phyloP scores from a whole-genome alignment of 192 early-diverging fungal genomes.

The Umbelopsis vinacea region DNA sequence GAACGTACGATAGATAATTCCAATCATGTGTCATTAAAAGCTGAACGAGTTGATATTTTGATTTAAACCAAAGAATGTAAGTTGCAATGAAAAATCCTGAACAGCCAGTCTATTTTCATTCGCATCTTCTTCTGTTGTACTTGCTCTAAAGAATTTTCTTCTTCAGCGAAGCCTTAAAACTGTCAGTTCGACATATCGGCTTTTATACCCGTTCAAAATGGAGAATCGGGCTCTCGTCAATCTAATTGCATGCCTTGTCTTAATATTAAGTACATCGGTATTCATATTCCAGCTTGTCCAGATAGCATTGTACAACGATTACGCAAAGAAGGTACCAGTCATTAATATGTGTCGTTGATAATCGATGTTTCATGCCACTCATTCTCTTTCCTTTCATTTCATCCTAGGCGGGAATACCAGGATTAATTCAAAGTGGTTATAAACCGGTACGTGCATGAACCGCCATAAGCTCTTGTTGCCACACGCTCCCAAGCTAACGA shows the following conservation, averaged over 20 bases:
- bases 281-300: slow-evolving; percentile 5
- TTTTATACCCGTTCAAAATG: not conserved
- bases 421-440: not conserved
- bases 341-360: not conserved
- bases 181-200: not conserved
- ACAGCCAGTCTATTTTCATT: not conserved
- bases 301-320: not conserved
- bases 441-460: not conserved
- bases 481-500: not conserved
- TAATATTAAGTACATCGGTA: slow-evolving; percentile 1
- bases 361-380: not conserved
- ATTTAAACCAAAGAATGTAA: slow-evolving; percentile 19
- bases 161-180: not conserved
- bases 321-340: not conserved
- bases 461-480: not conserved
- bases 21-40: not conserved
- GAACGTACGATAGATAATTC: not conserved
- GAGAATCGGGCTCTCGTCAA: slow-evolving; percentile 7
- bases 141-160: not conserved
- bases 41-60: not conserved
- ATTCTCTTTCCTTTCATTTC: no score
- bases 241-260: not conserved
- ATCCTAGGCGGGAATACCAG: not conserved
- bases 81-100: not conserved
- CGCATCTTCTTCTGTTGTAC: not conserved